phyloP scores from a whole-genome alignment of 2,329 filamentous ascomycete genomes.

The Tolypocladium inflatum region DNA sequence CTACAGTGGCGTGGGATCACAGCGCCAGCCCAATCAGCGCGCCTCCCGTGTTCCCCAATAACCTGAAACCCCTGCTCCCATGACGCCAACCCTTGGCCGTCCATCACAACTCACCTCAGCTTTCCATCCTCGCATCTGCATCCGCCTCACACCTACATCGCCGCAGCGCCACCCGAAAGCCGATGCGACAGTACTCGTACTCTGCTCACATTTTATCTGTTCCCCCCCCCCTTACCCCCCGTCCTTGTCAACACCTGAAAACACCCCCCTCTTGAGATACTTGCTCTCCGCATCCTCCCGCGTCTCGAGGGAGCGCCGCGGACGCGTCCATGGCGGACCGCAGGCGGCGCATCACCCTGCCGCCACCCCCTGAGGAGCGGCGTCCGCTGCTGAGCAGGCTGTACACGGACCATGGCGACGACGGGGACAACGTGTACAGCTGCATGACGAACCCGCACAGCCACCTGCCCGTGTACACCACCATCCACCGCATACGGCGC shows the following conservation, averaged over 20 bases:
- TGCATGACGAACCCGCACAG: conserved; percentile 49
- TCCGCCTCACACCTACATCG: neutral
- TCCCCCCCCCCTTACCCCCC: neutral
- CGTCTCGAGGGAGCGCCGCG: neutral
- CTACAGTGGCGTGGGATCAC: neutral
- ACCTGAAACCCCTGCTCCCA: neutral
- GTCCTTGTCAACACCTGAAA: neutral
- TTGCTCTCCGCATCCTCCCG: neutral
- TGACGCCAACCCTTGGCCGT: neutral
- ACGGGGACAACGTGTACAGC: conserved; percentile 34
- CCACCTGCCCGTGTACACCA: conserved; percentile 64
- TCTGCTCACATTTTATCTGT: neutral
- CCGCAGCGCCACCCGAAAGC: neutral
- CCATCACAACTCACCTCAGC: neutral
- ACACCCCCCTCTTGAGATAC: neutral
- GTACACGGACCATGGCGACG: conserved; percentile 18
- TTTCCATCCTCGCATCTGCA: neutral
- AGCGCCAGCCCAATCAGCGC: neutral
- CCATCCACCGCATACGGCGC: conserved; percentile 61
- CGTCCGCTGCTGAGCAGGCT: conserved; percentile 24
- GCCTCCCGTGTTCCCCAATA: neutral
- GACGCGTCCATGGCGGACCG: conserved; percentile 9
- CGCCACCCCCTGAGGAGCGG: conserved; percentile 19
- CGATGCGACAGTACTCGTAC: neutral
- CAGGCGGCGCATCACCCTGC: conserved; percentile 20